A percentile compares a stretch with the other conserved stretches of the same genome.
Evolutionary conservation across 1,284 basidiomycete genomes (phyloP).

Genomic region (Golubevia pallescens): DNA sequence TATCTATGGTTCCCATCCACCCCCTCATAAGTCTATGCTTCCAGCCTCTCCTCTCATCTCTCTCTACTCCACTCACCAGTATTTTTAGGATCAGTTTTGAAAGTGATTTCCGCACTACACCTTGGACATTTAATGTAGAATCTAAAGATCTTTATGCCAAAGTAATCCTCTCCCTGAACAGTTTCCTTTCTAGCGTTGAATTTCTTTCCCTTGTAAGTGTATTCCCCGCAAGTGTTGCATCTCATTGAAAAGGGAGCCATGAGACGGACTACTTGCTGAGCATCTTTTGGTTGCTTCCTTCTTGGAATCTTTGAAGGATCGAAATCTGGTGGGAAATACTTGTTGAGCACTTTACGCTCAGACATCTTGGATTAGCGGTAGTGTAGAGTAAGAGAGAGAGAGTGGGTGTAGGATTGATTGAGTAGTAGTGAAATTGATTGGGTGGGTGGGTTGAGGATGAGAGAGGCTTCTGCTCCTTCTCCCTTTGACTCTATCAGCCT

Average conservation of each 20-base stretch:
- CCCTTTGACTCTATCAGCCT: too few species aligned
- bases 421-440: too few species aligned
- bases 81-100: constrained; percentile 99
- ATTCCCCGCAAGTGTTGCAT: constrained; percentile 87
- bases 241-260: constrained; percentile 99
- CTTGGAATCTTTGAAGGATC: constrained; percentile 95
- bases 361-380: too few species aligned
- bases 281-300: constrained; percentile 84
- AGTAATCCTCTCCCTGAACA: constrained; percentile 93
- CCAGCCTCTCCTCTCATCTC: constrained; percentile 86
- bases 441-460: too few species aligned
- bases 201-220: constrained; percentile 93
- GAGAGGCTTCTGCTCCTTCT: too few species aligned
- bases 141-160: constrained; percentile 87
- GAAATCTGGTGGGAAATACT: constrained; percentile 76
- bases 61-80: constrained; percentile 81
- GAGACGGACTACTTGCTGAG: constrained; percentile 93
- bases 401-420: too few species aligned
- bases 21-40: too few species aligned
- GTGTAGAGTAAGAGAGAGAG: too few species aligned
- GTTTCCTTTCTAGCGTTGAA: constrained; percentile 99
- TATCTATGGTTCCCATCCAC: too few species aligned
- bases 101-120: constrained; percentile 85
- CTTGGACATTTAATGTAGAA: constrained; percentile 63
- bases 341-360: constrained; percentile 66